phyloP scores from a whole-genome alignment of 352 stramenopile species.

The Lagenidium giganteum region DNA sequence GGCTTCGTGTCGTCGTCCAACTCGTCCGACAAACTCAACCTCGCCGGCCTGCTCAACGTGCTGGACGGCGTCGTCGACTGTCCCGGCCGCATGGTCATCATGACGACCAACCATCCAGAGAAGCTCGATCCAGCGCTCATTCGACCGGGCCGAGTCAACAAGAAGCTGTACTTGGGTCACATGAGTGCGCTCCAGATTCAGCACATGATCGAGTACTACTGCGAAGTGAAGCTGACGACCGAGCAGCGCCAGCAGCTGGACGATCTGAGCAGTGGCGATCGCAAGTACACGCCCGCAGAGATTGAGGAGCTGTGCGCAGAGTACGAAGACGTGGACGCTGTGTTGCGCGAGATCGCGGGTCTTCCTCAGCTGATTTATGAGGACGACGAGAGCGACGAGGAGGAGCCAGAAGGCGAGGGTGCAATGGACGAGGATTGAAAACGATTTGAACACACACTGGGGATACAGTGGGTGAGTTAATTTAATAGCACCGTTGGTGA shows the following conservation, averaged over 20 bases:
- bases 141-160: slow-evolving; percentile 48
- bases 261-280: no score
- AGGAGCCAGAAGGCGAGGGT: no score
- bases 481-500: no score
- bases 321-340: slow-evolving; percentile 5
- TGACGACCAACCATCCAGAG: slow-evolving; percentile 89
- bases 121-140: slow-evolving; percentile 64
- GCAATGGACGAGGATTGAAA: no score
- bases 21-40: slow-evolving; percentile 53
- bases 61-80: slow-evolving; percentile 81
- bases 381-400: no score
- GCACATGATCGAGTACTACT: slow-evolving; percentile 43
- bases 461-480: no score
- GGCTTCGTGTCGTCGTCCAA: slow-evolving; percentile 78
- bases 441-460: no score
- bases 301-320: slow-evolving; percentile 14
- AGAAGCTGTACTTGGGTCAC: slow-evolving; percentile 44
- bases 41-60: slow-evolving; percentile 74
- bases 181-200: slow-evolving; percentile 18
- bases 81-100: slow-evolving; percentile 77
- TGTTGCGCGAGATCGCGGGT: slow-evolving; percentile 20
- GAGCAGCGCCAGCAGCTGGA: slow-evolving; percentile 11
- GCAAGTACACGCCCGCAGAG: slow-evolving; percentile 10
- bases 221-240: slow-evolving; percentile 5
- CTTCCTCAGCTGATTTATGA: no score